Percentiles rank a stretch among this genome's conserved stretches.
Evolutionary conservation across 2,329 filamentous ascomycete species (phyloP).

Genomic region (Dactylonectria macrodidyma): DNA sequence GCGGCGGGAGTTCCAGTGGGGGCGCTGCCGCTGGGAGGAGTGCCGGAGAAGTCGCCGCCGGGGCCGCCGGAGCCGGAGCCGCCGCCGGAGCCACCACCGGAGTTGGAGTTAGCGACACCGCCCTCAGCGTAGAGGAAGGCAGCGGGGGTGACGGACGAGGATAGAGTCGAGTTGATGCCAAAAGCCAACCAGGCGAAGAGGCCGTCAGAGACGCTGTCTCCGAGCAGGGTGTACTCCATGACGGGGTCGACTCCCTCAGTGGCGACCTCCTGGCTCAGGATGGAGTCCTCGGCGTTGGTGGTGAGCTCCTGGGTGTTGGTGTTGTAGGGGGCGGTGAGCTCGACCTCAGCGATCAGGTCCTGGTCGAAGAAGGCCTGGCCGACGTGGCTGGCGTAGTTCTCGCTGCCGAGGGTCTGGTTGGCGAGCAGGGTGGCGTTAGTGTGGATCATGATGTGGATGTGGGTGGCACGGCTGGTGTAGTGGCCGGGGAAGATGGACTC

Average conservation of each 20-base stretch:
- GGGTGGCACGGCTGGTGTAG: constrained; percentile 61
- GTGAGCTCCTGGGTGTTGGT: constrained; percentile 63
- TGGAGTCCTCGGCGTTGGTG: constrained; percentile 65
- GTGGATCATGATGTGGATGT: constrained; percentile 63
- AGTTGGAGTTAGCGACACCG: constrained; percentile 42
- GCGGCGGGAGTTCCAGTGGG: constrained; percentile 7
- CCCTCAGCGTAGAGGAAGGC: constrained; percentile 40
- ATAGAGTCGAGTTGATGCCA: constrained; percentile 60
- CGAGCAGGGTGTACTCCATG: constrained; percentile 71
- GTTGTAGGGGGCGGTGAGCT: constrained; percentile 63
- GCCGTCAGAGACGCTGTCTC: constrained; percentile 66
- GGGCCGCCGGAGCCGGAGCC: constrained; percentile 23
- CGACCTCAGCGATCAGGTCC: constrained; percentile 66
- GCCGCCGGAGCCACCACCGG: constrained; percentile 15
- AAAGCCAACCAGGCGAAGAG: constrained; percentile 70
- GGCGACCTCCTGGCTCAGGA: constrained; percentile 63
- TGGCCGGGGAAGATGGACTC: constrained; percentile 61
- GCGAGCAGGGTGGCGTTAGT: constrained; percentile 51
- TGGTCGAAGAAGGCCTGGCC: constrained; percentile 78
- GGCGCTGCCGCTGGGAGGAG: constrained; percentile 19
- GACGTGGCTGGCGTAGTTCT: constrained; percentile 67
- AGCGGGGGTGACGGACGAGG: constrained; percentile 37
- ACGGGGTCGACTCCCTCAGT: constrained; percentile 68
- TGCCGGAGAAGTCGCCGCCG: constrained; percentile 12
- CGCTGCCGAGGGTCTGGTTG: constrained; percentile 54